Evolutionary conservation across 805 yeast genomes (phyloP).

Genomic region (Hemisphaericaspora nanyangensis): DNA sequence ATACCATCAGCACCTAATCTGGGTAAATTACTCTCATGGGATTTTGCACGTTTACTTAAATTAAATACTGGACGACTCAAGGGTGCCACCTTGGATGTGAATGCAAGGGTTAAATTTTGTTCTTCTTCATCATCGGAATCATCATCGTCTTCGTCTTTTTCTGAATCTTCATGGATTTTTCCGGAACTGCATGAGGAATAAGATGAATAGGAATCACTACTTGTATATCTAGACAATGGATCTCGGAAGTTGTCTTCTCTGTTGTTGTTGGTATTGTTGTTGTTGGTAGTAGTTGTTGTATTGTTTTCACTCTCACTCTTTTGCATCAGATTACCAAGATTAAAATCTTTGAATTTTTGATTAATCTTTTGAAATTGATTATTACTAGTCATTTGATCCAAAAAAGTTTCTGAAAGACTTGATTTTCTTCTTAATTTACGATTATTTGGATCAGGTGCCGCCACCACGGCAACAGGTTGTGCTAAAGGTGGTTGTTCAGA

Average conservation of each 20-base stretch:
- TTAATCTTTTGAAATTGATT: slow-evolving; percentile 12
- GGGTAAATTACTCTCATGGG: slow-evolving; percentile 41
- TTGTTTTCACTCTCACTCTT: slow-evolving; percentile 10
- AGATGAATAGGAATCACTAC: slow-evolving; percentile 7
- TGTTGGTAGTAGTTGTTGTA: slow-evolving; percentile 13
- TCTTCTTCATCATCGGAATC: slow-evolving; percentile 35
- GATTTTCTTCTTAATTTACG: slow-evolving; percentile 6
- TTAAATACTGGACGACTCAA: slow-evolving; percentile 30
- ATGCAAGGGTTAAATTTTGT: slow-evolving; percentile 43
- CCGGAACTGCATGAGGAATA: slow-evolving; percentile 13
- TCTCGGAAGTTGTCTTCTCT: background rate
- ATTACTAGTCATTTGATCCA: slow-evolving; percentile 1
- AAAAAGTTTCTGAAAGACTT: slow-evolving; percentile 10
- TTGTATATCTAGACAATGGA: background rate
- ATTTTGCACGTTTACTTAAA: slow-evolving; percentile 32
- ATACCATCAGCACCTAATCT: slow-evolving; percentile 15
- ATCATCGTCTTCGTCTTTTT: slow-evolving; percentile 9
- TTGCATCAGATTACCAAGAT: slow-evolving; percentile 34
- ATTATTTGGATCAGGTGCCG: too few relatives aligned
- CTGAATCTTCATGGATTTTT: background rate
- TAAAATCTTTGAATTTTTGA: slow-evolving; percentile 34
- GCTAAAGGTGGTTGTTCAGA: background rate
- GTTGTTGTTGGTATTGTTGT: background rate
- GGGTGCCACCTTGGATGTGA: slow-evolving; percentile 38
- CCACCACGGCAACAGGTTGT: background rate